Percentiles rank a stretch among this genome's conserved stretches.
Evolutionary conservation across 164 flowering plant genomes (phyloP).

Genomic region (Protea cynaroides): DNA sequence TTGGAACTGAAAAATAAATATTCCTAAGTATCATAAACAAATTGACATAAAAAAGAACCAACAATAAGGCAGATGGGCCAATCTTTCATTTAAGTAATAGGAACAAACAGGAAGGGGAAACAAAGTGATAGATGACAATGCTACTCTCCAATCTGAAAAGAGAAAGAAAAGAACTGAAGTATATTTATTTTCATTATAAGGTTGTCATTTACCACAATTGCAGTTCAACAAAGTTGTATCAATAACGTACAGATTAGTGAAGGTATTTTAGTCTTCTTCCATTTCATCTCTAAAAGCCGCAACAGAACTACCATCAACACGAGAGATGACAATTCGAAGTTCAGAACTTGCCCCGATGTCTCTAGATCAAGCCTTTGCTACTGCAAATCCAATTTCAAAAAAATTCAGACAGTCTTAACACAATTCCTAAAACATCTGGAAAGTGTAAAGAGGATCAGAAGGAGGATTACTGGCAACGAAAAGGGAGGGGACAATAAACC

Average conservation of each 20-base stretch:
- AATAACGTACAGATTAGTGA: constrained; percentile 7
- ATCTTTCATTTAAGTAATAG: too few species aligned
- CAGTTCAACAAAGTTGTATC: constrained; percentile 12
- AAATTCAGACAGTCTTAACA: constrained; percentile 3
- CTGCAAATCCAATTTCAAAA: constrained; percentile 26
- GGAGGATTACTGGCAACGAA: not conserved
- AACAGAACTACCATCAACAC: not conserved
- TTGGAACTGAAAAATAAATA: too few species aligned
- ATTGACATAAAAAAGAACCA: too few species aligned
- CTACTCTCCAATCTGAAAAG: not conserved
- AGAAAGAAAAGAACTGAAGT: not conserved
- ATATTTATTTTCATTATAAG: not conserved
- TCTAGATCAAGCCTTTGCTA: constrained; percentile 47
- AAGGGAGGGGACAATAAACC: not conserved
- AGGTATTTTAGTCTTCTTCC: not conserved
- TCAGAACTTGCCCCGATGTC: constrained; percentile 2
- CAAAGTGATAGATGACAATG: not conserved
- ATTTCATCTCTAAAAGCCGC: not conserved
- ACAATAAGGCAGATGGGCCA: too few species aligned
- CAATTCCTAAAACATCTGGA: not conserved
- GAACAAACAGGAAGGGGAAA: not conserved
- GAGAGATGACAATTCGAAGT: not conserved
- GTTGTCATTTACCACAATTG: not conserved
- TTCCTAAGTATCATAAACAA: too few species aligned
- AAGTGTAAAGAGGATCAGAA: too few species aligned